phyloP scores from a whole-genome alignment of 108 stramenopile genomes.

The Pseudonitzschia delicatissima region DNA sequence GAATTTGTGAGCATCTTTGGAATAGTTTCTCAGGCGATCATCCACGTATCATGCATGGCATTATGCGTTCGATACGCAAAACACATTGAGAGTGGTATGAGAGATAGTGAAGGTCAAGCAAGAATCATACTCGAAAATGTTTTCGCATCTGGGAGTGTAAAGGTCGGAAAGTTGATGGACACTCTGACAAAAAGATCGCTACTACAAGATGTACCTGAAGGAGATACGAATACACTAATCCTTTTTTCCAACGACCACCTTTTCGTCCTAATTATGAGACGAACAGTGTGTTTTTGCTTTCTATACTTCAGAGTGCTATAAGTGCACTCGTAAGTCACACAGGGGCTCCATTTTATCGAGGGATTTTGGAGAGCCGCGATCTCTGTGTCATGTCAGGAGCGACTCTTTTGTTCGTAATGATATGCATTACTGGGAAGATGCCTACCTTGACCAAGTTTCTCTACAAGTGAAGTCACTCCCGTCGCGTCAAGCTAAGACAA shows the following conservation, averaged over 20 bases:
- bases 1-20: slow-evolving; percentile 30
- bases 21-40: slow-evolving; percentile 39
- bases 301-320: slow-evolving; percentile 57
- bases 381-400: slow-evolving; percentile 9
- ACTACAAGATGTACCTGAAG: background rate
- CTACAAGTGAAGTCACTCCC: slow-evolving; percentile 28
- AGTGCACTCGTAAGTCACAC: slow-evolving; percentile 49
- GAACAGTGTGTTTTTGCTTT: slow-evolving; percentile 58
- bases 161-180: slow-evolving; percentile 14
- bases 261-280: slow-evolving; percentile 64
- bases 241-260: slow-evolving; percentile 39
- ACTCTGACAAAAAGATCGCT: background rate
- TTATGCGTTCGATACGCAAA: slow-evolving; percentile 36
- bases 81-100: slow-evolving; percentile 20
- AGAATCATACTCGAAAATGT: background rate
- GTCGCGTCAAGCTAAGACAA: background rate
- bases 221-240: background rate
- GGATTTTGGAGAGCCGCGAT: slow-evolving; percentile 43
- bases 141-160: background rate
- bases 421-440: slow-evolving; percentile 17
- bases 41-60: slow-evolving; percentile 44
- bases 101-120: background rate
- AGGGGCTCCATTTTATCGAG: slow-evolving; percentile 51
- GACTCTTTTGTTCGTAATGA: slow-evolving; percentile 13
- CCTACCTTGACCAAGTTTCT: slow-evolving; percentile 19